Conservation (phyloP, 257 asterid genomes). For the Rhazya stricta region DNA sequence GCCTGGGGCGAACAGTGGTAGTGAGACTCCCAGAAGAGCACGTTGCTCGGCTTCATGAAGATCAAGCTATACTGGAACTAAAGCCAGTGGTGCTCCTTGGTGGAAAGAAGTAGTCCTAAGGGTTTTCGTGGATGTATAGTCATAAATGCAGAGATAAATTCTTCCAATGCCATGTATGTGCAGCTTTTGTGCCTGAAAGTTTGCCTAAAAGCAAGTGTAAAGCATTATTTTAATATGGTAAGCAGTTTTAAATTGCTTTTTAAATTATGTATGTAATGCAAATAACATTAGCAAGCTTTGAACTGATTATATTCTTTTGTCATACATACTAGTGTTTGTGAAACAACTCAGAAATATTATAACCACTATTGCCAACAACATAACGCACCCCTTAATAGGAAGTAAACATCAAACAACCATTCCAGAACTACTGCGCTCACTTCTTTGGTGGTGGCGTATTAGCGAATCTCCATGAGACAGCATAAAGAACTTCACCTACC, state of each 20-base stretch:
- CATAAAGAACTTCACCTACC: conserved; percentile 20
- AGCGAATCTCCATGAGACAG: conserved; percentile 34
- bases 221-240: neutral
- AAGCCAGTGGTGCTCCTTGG: conserved; percentile 36
- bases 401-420: neutral
- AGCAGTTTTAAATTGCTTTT: neutral
- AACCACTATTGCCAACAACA: no score
- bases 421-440: neutral
- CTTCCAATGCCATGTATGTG: no score
- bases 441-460: conserved; percentile 44
- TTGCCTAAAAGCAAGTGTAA: neutral
- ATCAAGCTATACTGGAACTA: conserved; percentile 33
- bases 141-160: neutral
- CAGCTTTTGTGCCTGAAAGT: no score
- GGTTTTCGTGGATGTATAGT: neutral
- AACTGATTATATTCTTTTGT: neutral
- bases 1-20: conserved; percentile 39
- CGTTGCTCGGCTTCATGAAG: conserved; percentile 34
- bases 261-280: neutral
- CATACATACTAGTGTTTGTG: neutral
- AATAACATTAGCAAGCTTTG: neutral
- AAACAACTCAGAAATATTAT: neutral
- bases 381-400: neutral
- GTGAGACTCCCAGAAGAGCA: conserved; percentile 37
- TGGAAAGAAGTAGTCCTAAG: conserved; percentile 24